phyloP scores from a whole-genome alignment of 2,329 filamentous ascomycete genomes.

The Aspergillus caelatus region DNA sequence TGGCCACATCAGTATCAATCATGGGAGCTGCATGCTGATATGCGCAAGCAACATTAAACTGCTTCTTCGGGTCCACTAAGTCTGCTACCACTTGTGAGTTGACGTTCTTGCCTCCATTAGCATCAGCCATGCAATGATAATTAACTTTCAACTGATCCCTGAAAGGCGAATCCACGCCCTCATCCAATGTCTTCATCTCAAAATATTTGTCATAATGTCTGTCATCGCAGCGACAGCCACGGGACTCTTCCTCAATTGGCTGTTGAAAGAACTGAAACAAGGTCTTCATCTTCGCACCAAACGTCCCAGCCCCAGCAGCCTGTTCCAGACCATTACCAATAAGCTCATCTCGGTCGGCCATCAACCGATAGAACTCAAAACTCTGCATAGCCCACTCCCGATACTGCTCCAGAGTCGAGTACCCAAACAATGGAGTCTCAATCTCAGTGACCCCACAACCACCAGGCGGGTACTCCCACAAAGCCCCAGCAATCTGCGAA shows the following conservation, averaged over 20 bases:
- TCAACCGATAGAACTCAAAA: background rate
- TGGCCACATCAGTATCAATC: background rate
- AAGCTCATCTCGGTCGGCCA: background rate
- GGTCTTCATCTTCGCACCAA: conserved; percentile 4
- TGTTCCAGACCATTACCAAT: background rate
- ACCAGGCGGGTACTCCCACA: conserved; percentile 4
- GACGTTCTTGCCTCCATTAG: background rate
- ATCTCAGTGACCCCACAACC: conserved; percentile 1
- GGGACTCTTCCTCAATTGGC: background rate
- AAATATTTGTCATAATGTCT: background rate
- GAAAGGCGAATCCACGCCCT: background rate
- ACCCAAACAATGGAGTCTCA: background rate
- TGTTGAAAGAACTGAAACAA: conserved; percentile 2
- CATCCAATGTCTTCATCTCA: background rate
- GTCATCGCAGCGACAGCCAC: background rate
- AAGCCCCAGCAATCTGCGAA: conserved; percentile 1
- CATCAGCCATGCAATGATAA: too few species aligned
- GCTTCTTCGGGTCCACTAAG: background rate
- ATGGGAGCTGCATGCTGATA: conserved; percentile 1
- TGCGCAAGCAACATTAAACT: background rate
- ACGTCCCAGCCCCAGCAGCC: background rate
- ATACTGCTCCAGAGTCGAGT: background rate
- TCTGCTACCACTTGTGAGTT: background rate
- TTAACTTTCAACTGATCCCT: background rate
- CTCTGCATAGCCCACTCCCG: conserved; percentile 5